These are phyloP conservation scores for Novymonas esmeraldas DNA, from an alignment of 208 protist genomes.

Conservation along the genomic window DNA sequence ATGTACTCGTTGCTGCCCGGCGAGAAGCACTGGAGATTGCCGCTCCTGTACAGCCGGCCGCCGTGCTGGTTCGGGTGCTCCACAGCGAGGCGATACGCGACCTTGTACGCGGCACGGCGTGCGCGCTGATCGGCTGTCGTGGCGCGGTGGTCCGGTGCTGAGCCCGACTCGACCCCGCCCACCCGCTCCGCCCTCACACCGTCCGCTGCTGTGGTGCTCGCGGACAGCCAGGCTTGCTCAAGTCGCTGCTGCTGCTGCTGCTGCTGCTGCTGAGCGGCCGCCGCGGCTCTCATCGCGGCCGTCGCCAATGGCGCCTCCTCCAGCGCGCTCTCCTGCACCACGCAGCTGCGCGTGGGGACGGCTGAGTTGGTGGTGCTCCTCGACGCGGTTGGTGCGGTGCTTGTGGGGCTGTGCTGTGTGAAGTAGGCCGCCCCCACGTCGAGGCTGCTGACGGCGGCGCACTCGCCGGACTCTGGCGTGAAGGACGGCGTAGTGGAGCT, in stretches of 20 bases:
- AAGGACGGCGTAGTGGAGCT: background rate
- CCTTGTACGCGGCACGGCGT: conserved; percentile 15
- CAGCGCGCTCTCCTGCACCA: background rate
- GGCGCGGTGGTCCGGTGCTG: background rate
- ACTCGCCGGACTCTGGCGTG: background rate
- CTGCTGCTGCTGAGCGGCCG: background rate
- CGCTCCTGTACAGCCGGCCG: conserved; percentile 44
- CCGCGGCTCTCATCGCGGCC: background rate
- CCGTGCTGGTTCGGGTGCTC: conserved; percentile 27
- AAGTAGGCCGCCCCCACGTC: background rate
- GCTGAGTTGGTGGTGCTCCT: background rate
- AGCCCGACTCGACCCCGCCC: background rate
- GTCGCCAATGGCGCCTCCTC: background rate
- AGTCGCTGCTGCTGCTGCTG: too few relatives aligned
- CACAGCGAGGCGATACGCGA: conserved; percentile 15
- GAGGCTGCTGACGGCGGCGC: background rate
- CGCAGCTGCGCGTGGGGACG: background rate
- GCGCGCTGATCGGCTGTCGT: conserved; percentile 7
- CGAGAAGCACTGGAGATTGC: conserved; percentile 54
- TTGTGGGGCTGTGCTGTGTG: background rate
- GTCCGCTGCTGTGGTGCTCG: background rate
- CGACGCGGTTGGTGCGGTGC: background rate
- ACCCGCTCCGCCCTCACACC: background rate
- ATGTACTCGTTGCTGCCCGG: conserved; percentile 52
- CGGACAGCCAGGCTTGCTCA: too few relatives aligned